Evolutionary conservation across 2,329 filamentous ascomycete genomes (phyloP).

Genomic region (Talaromyces funiculosus): DNA sequence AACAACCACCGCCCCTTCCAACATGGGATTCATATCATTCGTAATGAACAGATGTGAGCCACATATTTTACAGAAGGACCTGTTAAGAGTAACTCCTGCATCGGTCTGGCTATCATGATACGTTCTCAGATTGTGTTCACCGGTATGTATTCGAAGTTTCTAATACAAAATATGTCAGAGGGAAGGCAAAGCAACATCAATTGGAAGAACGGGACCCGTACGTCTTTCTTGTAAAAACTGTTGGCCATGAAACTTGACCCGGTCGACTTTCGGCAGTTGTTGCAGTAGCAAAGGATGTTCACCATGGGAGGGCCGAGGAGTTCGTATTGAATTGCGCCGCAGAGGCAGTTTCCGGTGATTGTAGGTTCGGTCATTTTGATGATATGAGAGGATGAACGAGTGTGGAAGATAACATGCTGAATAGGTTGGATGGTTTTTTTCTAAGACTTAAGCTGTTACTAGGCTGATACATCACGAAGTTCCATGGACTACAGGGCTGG

Average conservation of each 20-base stretch:
- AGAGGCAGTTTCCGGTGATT: conserved; percentile 1
- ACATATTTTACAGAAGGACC: not conserved
- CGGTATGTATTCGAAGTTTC: not conserved
- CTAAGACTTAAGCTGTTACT: not conserved
- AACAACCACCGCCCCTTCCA: not conserved
- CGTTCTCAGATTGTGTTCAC: not conserved
- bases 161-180: not conserved
- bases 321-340: conserved; percentile 7
- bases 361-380: not conserved
- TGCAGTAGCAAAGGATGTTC: conserved; percentile 16
- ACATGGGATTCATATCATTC: not conserved
- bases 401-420: not conserved
- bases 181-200: not conserved
- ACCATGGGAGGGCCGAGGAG: not conserved
- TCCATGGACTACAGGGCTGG: not conserved
- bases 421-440: not conserved
- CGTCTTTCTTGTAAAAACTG: not conserved
- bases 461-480: not conserved
- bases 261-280: conserved; percentile 3
- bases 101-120: conserved; percentile 4
- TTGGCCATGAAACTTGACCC: conserved; percentile 9
- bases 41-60: conserved; percentile 1
- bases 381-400: not conserved
- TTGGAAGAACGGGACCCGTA: not conserved
- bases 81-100: not conserved